A percentile compares a stretch with the other conserved stretches of the same genome.
Conservation (phyloP, 2,329 filamentous ascomycete species). For the Sphaerostilbella broomeana region DNA sequence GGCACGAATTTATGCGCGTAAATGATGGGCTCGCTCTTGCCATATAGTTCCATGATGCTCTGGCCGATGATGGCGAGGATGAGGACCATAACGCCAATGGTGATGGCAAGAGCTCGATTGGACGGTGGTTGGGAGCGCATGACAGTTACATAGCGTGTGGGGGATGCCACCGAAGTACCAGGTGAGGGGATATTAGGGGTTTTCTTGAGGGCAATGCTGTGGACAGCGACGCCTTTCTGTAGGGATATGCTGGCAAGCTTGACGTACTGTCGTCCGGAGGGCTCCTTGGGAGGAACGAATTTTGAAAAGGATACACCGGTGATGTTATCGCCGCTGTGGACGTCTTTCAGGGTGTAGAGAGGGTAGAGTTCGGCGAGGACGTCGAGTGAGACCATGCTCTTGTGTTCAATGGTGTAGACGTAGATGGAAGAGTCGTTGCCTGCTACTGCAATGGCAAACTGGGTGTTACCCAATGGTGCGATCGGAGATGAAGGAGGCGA, state of each 20-base stretch:
- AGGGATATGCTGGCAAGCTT: constrained; percentile 78
- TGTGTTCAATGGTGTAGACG: constrained; percentile 71
- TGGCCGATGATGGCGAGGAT: constrained; percentile 58
- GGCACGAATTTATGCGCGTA: constrained; percentile 52
- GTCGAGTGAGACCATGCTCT: constrained; percentile 37
- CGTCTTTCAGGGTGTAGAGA: constrained; percentile 46
- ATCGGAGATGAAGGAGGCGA: constrained; percentile 46
- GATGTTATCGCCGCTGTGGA: constrained; percentile 49
- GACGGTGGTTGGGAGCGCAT: constrained; percentile 48
- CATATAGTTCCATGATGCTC: constrained; percentile 57
- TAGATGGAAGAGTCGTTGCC: constrained; percentile 73
- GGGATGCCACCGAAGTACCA: constrained; percentile 36
- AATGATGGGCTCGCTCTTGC: constrained; percentile 48
- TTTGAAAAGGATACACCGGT: constrained; percentile 53
- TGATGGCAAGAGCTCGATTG: constrained; percentile 44
- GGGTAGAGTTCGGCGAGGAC: constrained; percentile 47
- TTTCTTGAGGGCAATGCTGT: constrained; percentile 64
- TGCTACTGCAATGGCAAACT: constrained; percentile 75
- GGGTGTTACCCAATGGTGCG: constrained; percentile 53
- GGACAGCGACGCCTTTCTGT: constrained; percentile 71
- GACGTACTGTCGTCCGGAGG: constrained; percentile 38
- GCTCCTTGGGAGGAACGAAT: constrained; percentile 47
- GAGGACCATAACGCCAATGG: constrained; percentile 50
- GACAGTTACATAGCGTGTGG: constrained; percentile 63
- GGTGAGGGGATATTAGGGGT: constrained; percentile 30